Percentiles rank a stretch among this genome's conserved stretches.
Evolutionary conservation across 1,284 basidiomycete species (phyloP).

Genomic region (Tetrapyrgos nigripes): DNA sequence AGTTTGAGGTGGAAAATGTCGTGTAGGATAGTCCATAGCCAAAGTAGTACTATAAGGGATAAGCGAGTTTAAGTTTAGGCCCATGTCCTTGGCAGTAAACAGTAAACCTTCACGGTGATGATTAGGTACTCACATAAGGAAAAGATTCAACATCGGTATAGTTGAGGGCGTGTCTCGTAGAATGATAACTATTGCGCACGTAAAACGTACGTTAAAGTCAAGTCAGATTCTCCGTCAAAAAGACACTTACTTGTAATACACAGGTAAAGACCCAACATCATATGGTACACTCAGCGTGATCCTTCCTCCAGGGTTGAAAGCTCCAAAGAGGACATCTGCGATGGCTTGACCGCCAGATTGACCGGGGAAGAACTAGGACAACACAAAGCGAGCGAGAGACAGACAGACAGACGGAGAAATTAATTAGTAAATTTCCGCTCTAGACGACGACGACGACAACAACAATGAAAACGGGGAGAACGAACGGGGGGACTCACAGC

Average conservation of each 20-base stretch:
- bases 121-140: constrained; percentile 18
- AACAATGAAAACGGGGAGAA: neutral
- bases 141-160: constrained; percentile 32
- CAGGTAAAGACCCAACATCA: constrained; percentile 29
- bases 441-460: neutral
- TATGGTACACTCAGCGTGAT: constrained; percentile 34
- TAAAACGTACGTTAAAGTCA: neutral
- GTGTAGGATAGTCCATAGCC: constrained; percentile 37
- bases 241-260: constrained; percentile 31
- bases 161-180: constrained; percentile 29
- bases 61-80: neutral
- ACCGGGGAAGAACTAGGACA: constrained; percentile 37
- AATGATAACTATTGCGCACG: constrained; percentile 25
- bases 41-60: constrained; percentile 32
- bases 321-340: constrained; percentile 32
- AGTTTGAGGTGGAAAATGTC: constrained; percentile 27
- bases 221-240: neutral
- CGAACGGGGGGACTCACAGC: constrained; percentile 22
- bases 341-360: constrained; percentile 37
- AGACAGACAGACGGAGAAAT: neutral
- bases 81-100: neutral
- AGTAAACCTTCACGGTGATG: neutral
- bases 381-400: too few species aligned
- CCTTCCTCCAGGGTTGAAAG: constrained; percentile 34
- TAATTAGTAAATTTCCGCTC: neutral